These are phyloP conservation scores for Trichoderma brevicompactum DNA, from an alignment of 2,329 filamentous ascomycete genomes.

Conservation along the genomic window DNA sequence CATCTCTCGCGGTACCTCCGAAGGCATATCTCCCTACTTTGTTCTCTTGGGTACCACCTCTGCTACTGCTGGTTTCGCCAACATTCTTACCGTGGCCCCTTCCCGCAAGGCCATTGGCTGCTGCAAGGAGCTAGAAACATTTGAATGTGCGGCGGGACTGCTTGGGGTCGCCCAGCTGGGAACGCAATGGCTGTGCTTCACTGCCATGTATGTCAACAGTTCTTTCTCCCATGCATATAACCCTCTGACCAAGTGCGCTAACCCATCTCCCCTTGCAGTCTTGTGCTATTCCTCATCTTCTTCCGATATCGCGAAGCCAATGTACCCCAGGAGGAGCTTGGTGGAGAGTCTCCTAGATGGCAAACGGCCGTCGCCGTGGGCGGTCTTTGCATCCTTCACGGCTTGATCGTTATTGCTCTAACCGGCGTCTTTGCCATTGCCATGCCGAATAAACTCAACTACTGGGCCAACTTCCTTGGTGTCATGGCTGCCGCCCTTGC, in stretches of 20 bases:
- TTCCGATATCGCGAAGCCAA: constrained; percentile 70
- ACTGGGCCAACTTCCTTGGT: constrained; percentile 86
- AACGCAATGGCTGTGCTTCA: constrained; percentile 90
- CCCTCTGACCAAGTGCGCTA: constrained; percentile 29
- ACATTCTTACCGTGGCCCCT: constrained; percentile 85
- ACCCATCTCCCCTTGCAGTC: constrained; percentile 55
- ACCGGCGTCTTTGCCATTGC: constrained; percentile 69
- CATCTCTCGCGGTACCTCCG: constrained; percentile 80
- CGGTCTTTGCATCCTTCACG: constrained; percentile 73
- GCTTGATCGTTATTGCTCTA: constrained; percentile 70
- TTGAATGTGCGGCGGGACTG: constrained; percentile 83
- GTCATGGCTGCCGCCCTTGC: constrained; percentile 78
- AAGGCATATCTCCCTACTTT: constrained; percentile 95
- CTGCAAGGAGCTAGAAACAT: constrained; percentile 77
- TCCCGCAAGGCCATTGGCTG: constrained; percentile 84
- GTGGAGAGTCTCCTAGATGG: constrained; percentile 66
- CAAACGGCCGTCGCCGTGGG: constrained; percentile 79
- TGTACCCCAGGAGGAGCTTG: constrained; percentile 54
- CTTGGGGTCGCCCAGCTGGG: constrained; percentile 91
- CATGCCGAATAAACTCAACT: constrained; percentile 65
- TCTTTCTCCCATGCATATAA: neutral
- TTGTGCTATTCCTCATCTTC: constrained; percentile 92
- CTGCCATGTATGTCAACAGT: constrained; percentile 72
- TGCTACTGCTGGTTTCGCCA: constrained; percentile 85
- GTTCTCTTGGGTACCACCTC: constrained; percentile 92